These are phyloP conservation scores for Bidens hawaiensis DNA, from an alignment of 140 eudicot genomes.

Conservation along the genomic window DNA sequence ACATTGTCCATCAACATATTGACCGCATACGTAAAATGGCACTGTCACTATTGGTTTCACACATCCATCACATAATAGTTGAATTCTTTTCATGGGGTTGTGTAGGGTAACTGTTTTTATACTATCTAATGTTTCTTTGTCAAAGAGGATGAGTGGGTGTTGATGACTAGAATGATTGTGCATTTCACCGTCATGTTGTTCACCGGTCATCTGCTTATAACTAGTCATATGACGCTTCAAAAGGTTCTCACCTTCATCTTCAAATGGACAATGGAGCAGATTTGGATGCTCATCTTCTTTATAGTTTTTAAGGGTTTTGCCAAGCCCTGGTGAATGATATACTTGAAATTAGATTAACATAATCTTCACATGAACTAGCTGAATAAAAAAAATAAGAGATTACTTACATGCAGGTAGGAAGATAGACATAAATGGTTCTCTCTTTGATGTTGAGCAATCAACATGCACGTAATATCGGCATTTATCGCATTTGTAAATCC, in stretches of 20 bases:
- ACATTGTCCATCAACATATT: neutral
- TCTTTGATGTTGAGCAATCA: neutral
- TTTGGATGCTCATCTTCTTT: conserved; percentile 4
- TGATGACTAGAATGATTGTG: neutral
- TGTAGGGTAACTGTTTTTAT: neutral
- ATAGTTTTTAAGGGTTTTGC: neutral
- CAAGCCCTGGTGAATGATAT: neutral
- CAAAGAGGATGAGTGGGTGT: neutral
- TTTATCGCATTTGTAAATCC: conserved; percentile 17
- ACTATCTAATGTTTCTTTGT: neutral
- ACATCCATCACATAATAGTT: conserved; percentile 12
- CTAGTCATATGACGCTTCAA: neutral
- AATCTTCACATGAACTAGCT: neutral
- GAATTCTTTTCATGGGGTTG: conserved; percentile 9
- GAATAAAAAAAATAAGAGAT: neutral
- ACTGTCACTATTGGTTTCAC: conserved; percentile 5
- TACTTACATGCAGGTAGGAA: neutral
- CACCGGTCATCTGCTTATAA: no score
- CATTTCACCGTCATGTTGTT: neutral
- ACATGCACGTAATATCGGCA: conserved; percentile 3
- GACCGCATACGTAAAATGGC: neutral
- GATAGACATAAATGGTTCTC: conserved; percentile 3
- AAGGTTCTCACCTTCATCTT: conserved; percentile 6
- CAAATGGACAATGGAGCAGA: conserved; percentile 5
- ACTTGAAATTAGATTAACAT: neutral